A percentile compares a stretch with the other conserved stretches of the same genome.
Evolutionary conservation across 2,329 filamentous ascomycete genomes (phyloP).

Genomic region (Aspergillus pseudoviridinutans): DNA sequence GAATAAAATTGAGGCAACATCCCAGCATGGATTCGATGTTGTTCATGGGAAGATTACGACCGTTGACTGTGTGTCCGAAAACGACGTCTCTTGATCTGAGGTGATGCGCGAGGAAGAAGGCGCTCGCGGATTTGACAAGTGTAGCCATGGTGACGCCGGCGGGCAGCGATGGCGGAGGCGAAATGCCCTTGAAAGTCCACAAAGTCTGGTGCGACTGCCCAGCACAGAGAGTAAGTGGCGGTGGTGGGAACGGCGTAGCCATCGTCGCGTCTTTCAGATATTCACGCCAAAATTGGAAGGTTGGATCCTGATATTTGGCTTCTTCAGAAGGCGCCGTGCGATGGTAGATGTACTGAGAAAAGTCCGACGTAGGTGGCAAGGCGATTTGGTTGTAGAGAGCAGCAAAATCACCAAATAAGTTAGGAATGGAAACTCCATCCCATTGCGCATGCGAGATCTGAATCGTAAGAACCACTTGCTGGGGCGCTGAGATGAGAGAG

Average conservation of each 20-base stretch:
- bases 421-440: background rate
- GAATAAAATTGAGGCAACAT: background rate
- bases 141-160: background rate
- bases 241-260: background rate
- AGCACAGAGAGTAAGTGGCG: background rate
- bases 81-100: background rate
- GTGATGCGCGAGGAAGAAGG: background rate
- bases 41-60: background rate
- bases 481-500: background rate
- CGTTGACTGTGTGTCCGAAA: background rate
- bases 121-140: background rate
- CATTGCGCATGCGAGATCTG: background rate
- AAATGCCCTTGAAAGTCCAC: background rate
- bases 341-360: background rate
- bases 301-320: background rate
- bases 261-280: background rate
- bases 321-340: background rate
- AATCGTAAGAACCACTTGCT: background rate
- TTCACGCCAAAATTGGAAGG: background rate
- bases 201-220: background rate
- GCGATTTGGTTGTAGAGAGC: background rate
- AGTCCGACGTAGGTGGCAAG: background rate
- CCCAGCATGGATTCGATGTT: background rate
- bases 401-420: background rate
- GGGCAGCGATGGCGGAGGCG: background rate